Evolutionary conservation across 306 rosid genomes (phyloP).

Genomic region (Mimosa pudica): DNA sequence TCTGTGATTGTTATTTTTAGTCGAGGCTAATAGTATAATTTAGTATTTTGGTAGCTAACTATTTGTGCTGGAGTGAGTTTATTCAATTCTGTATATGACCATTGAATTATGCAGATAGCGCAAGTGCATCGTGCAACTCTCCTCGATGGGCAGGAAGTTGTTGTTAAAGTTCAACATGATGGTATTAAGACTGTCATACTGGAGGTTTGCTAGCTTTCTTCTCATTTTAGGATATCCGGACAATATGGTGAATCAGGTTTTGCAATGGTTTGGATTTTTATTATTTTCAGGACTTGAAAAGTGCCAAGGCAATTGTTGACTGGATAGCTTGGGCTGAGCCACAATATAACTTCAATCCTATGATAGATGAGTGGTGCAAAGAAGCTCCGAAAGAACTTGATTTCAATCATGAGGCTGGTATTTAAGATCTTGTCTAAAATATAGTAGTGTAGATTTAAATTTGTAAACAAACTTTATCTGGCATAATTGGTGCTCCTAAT

Average conservation of each 20-base stretch:
- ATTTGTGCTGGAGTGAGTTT: constrained; percentile 29
- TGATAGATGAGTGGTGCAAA: constrained; percentile 99
- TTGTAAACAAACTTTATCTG: not conserved
- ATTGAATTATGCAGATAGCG: constrained; percentile 74
- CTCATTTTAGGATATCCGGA: constrained; percentile 33
- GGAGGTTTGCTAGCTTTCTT: constrained; percentile 63
- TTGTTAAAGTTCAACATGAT: constrained; percentile 96
- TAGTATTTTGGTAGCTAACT: constrained; percentile 4
- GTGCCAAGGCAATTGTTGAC: constrained; percentile 88
- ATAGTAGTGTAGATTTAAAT: not conserved
- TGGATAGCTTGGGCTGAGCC: constrained; percentile 99
- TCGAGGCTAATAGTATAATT: constrained; percentile 35
- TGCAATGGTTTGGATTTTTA: constrained; percentile 30
- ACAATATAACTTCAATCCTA: constrained; percentile 87
- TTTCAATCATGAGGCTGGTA: constrained; percentile 94
- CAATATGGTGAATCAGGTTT: constrained; percentile 34
- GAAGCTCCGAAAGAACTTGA: constrained; percentile 99
- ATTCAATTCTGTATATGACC: constrained; percentile 27
- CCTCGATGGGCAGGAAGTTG: constrained; percentile 85
- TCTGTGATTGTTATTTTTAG: constrained; percentile 33
- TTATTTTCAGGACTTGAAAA: constrained; percentile 84
- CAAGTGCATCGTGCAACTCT: constrained; percentile 97
- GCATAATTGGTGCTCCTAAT: not conserved
- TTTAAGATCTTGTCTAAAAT: not conserved
- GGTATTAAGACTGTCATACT: constrained; percentile 78